Base-by-base conservation (phyloP, 2,329 filamentous ascomycete species). In the Ophiognomonia clavigignenti-juglandacearum region DNA sequence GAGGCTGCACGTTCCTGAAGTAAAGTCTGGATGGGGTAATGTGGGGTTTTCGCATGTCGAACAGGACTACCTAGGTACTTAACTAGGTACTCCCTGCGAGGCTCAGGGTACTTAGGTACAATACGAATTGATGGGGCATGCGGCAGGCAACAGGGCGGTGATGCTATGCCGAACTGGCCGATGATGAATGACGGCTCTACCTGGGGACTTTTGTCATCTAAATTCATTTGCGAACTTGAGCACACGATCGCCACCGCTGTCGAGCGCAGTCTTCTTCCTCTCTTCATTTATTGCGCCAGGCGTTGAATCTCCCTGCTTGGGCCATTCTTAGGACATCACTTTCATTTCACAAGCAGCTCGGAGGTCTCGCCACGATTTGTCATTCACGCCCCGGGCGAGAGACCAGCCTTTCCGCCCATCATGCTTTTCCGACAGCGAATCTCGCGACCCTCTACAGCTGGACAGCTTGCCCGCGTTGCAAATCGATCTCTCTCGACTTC, bases 401-500 rank as follows among this genome's bases (percentile, higher is more conserved):
- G 29, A 26, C 38, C 38, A 27, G 11, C 8, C 20, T 26, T 13
- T 13, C 38, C 23, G 23, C 23, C 18, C 44, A 53, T 27, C 35
- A 54, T 54, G 53, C 51, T 54, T 32, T 45, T 54, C 37, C 51
- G 53, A 29, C 53, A 54, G 39, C 53, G 48, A 24, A 35, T 53
- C 13, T 43, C 53, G 10, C 48, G 53, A 45, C 40, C 47, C 11
- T 34, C 19, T n/a, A 44, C 39, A 31, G 43, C 47, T 26, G 43
- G 48, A 32, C 43, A 47, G 34, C 43, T 51, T 19, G 29, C 32
- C 20, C 43, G 46, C 9, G 34, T 44, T 19, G 38, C 42, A 18
- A 46, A 34, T n/a, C 41, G 40, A n/a, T 27, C 52, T 14, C 41
- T 44, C 38, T 34, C 48, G 4, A 42, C 34, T 16, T 49, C 50